A percentile compares a stretch with the other conserved stretches of the same genome.
phyloP scores from a whole-genome alignment of 768 basidiomycete genomes.

The Lanmaoa pseudosensibilis region DNA sequence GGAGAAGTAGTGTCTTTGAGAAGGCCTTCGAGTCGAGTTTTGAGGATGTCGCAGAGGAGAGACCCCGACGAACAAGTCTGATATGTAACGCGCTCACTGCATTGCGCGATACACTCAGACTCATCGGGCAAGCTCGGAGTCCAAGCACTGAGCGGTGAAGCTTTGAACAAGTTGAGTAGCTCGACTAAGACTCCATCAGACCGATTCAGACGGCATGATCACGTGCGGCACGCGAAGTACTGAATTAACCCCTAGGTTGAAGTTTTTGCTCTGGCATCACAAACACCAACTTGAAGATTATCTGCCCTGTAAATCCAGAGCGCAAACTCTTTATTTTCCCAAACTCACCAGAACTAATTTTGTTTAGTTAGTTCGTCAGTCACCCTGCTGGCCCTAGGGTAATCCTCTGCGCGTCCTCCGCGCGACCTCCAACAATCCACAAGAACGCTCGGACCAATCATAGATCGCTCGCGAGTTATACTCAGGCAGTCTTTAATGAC shows the following conservation, averaged over 20 bases:
- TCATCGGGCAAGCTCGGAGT: conserved; percentile 11
- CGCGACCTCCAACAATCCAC: no score
- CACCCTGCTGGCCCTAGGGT: not conserved
- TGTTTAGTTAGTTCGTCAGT: not conserved
- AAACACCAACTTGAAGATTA: no score
- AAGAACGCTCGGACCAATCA: no score
- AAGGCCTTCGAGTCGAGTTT: conserved; percentile 39
- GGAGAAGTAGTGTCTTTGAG: conserved; percentile 70
- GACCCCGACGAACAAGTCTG: conserved; percentile 11
- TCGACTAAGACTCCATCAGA: no score
- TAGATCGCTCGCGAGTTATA: not conserved
- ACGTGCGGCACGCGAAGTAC: not conserved
- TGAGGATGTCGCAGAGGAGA: conserved; percentile 13
- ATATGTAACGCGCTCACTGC: conserved; percentile 9
- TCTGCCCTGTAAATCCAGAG: not conserved
- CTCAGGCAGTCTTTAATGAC: not conserved
- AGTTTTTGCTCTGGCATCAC: no score
- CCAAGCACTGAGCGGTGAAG: not conserved
- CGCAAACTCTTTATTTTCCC: no score
- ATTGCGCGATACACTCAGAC: conserved; percentile 19
- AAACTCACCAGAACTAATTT: no score
- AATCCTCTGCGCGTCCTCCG: no score
- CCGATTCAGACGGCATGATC: not conserved
- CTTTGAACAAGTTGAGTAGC: not conserved
- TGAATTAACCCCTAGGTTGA: not conserved